Percentiles rank a stretch among this genome's conserved stretches.
These are phyloP conservation scores for Termitomyces sp. DNA, from an alignment of 768 basidiomycete species.

Conservation along the genomic window DNA sequence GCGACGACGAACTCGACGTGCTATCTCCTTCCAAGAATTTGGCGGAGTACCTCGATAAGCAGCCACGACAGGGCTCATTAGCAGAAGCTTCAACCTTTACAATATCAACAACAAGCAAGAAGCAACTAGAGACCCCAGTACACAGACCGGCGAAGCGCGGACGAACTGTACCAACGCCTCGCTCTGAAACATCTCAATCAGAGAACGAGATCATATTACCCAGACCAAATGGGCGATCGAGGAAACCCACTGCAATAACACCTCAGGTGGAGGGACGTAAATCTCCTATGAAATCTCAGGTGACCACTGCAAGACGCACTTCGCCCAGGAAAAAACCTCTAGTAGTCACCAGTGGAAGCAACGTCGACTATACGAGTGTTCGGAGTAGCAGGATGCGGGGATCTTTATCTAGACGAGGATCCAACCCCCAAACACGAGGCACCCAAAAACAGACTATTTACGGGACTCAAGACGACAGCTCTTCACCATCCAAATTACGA, in stretches of 20 bases:
- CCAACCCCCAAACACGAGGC: neutral
- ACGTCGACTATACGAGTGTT: neutral
- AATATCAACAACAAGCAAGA: neutral
- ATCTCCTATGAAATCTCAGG: neutral
- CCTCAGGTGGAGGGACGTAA: neutral
- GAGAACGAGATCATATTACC: neutral
- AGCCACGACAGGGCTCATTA: neutral
- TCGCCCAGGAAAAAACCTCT: constrained; percentile 5
- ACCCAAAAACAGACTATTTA: neutral
- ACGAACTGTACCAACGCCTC: neutral
- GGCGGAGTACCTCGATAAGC: neutral
- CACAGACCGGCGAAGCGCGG: neutral
- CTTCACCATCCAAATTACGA: neutral
- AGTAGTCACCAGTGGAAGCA: neutral
- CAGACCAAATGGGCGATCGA: neutral
- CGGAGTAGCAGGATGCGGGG: neutral
- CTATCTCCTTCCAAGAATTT: constrained; percentile 14
- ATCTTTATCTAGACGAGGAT: neutral
- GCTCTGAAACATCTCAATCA: neutral
- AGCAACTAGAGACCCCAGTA: neutral
- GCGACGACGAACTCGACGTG: constrained; percentile 19
- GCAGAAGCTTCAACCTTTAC: neutral
- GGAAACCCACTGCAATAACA: too few species aligned
- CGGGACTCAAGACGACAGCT: neutral
- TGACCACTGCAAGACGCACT: neutral